Evolutionary conservation across 1,284 basidiomycete species (phyloP), one percentile per base, ranked within the genome.

Genomic region (Boletus holoroseus): DNA sequence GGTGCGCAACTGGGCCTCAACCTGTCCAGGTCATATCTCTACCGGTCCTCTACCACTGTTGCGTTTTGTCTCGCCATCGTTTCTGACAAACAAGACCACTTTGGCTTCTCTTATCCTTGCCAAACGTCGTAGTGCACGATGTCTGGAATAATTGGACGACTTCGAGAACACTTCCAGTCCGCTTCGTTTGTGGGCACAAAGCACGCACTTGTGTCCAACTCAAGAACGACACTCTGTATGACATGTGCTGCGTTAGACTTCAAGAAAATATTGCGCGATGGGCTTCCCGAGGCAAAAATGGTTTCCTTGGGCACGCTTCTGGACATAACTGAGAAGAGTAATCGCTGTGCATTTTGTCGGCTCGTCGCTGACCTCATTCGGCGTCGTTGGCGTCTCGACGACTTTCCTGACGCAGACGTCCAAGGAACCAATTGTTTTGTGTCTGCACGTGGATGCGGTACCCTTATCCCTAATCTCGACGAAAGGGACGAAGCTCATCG

Each of bases 311-410:
- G 59, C 18, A 28, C 35, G 3, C 24, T 64, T 28, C 15, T 18
- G n/a, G 49, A 60, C 6, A 52, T 61, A 1, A 35, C 35, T 3
- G 3, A 37, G 11, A 64, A 58, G 26, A 34, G 18, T 0, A 43
- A 44, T 27, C 28, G n/a, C 3, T 61, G 60, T 36, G 38, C 44
- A 9, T 47, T 64, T 30, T 64, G 59, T 22, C 28, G 37, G 11
- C 55, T 61, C 24, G 5, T 60, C 13, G 35, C 43, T 1, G 40
- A 37, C 3, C 46, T 60, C 31, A 20, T 61, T 24, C 51, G 44
- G n/a, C 40, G 44, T 36, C 31, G 47, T 26, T 61, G 62, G 60
- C 47, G 39, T 35, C 55, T 64, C 5, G 51, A 51, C 16, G 34
- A 51, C 15, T 44, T 47, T 9, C 55, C 58, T 12, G 20, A 45